These are phyloP conservation scores for Fonsecaea erecta DNA, from an alignment of 2,329 filamentous ascomycete species.

Conservation along the genomic window DNA sequence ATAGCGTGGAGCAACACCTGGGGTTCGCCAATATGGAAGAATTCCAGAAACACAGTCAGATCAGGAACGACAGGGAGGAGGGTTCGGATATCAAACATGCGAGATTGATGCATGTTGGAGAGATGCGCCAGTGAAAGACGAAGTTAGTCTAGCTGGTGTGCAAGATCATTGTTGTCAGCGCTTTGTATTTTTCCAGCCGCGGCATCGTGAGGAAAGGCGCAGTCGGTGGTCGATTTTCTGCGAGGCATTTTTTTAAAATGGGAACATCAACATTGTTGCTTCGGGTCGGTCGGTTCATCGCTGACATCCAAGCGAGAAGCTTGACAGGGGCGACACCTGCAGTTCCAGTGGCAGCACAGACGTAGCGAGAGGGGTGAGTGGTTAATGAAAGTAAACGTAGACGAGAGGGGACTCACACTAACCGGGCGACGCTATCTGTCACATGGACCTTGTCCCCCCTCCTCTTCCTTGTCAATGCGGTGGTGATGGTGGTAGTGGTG, in stretches of 20 bases:
- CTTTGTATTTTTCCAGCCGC: neutral
- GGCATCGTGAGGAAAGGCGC: neutral
- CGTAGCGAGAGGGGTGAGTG: no score
- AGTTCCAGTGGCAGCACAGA: neutral
- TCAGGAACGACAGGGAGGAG: conserved; percentile 37
- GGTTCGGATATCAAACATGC: conserved; percentile 41
- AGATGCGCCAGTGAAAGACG: conserved; percentile 5
- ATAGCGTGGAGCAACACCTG: conserved; percentile 43
- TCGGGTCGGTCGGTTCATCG: conserved; percentile 11
- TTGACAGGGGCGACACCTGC: conserved; percentile 5
- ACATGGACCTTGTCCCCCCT: conserved; percentile 13
- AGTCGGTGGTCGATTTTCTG: neutral
- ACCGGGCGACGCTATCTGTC: conserved; percentile 1
- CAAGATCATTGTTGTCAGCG: neutral
- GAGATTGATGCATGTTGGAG: conserved; percentile 14
- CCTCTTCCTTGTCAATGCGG: neutral
- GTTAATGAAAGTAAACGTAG: neutral
- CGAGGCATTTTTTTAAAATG: conserved; percentile 9
- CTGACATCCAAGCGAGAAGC: conserved; percentile 14
- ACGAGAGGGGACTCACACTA: neutral
- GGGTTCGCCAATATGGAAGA: conserved; percentile 43
- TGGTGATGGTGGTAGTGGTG: neutral
- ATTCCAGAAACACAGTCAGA: conserved; percentile 40
- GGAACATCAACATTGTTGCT: neutral
- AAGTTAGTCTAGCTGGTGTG: neutral